These are phyloP conservation scores for Centrapalus pauciflorus DNA, from an alignment of 129 eudicot genomes.

Conservation along the genomic window DNA sequence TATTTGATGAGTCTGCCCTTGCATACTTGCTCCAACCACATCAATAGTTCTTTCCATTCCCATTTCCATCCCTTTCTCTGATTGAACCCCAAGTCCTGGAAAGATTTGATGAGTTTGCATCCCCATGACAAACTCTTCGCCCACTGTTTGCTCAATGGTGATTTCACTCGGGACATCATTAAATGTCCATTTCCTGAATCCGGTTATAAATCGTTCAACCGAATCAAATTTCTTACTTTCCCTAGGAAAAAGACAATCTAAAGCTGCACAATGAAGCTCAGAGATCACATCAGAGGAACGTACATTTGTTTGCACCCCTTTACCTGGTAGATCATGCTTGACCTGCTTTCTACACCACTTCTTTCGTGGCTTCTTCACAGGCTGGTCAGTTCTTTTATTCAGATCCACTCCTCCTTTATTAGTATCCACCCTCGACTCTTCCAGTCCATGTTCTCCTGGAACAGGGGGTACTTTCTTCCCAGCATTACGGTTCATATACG, in stretches of 20 bases:
- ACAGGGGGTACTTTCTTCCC: slow-evolving; percentile 5
- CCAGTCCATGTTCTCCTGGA: slow-evolving; percentile 22
- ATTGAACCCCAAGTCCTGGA: slow-evolving; percentile 11
- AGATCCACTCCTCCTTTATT: slow-evolving; percentile 3
- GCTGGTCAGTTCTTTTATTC: slow-evolving; percentile 7
- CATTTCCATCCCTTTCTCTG: no score
- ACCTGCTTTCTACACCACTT: slow-evolving; percentile 29
- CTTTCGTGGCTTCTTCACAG: slow-evolving; percentile 28
- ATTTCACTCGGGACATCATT: slow-evolving; percentile 15
- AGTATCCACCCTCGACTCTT: neutral
- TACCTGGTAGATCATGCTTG: neutral
- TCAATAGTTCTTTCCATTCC: no score
- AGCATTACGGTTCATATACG: slow-evolving; percentile 28
- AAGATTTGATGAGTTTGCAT: neutral
- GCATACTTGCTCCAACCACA: no score
- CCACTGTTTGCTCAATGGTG: neutral
- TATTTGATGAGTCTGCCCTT: no score
- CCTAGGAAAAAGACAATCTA: slow-evolving; percentile 34
- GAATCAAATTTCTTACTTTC: slow-evolving; percentile 35
- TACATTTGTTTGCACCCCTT: slow-evolving; percentile 18
- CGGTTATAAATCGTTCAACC: slow-evolving; percentile 20
- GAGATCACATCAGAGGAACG: slow-evolving; percentile 42
- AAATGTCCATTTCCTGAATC: slow-evolving; percentile 42
- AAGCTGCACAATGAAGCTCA: slow-evolving; percentile 40
- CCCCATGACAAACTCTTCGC: neutral